These are phyloP conservation scores for Fallopia convolvulus DNA, from an alignment of 148 eudicot genomes.

Conservation along the genomic window DNA sequence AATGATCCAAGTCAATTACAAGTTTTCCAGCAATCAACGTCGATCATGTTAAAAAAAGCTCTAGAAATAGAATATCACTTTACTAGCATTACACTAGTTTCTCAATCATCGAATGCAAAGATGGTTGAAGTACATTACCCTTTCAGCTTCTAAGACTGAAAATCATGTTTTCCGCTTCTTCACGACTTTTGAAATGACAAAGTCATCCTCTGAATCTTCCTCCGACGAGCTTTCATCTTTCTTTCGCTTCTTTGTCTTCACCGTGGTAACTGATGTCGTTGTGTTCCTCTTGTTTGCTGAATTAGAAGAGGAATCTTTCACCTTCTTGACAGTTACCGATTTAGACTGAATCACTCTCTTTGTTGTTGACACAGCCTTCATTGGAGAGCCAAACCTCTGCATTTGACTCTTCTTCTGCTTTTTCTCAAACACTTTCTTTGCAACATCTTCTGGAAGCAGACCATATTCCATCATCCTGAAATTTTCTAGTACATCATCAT, in stretches of 20 bases:
- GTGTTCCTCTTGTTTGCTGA: slow-evolving; percentile 25
- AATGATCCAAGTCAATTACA: no score
- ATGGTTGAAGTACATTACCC: background rate
- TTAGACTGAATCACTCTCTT: slow-evolving; percentile 16
- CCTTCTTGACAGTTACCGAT: slow-evolving; percentile 34
- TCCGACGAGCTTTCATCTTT: slow-evolving; percentile 34
- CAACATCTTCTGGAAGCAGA: slow-evolving; percentile 50
- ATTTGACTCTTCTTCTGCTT: slow-evolving; percentile 43
- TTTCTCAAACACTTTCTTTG: slow-evolving; percentile 45
- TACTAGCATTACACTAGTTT: no score
- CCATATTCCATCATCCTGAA: slow-evolving; percentile 91
- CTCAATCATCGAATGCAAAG: background rate
- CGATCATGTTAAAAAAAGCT: no score
- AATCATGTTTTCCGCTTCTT: slow-evolving; percentile 30
- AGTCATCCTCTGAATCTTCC: slow-evolving; percentile 36
- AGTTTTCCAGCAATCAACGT: no score
- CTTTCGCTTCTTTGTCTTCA: slow-evolving; percentile 34
- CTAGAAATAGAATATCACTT: no score
- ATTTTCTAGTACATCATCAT: background rate
- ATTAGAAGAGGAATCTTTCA: slow-evolving; percentile 26
- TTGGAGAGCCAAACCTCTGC: slow-evolving; percentile 45
- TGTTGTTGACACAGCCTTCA: slow-evolving; percentile 25
- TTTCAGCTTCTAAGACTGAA: background rate
- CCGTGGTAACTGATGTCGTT: slow-evolving; percentile 20
- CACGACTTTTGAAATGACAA: slow-evolving; percentile 17